Conservation (phyloP, 108 stramenopile species). For the Aurantiochytrium sp. region DNA sequence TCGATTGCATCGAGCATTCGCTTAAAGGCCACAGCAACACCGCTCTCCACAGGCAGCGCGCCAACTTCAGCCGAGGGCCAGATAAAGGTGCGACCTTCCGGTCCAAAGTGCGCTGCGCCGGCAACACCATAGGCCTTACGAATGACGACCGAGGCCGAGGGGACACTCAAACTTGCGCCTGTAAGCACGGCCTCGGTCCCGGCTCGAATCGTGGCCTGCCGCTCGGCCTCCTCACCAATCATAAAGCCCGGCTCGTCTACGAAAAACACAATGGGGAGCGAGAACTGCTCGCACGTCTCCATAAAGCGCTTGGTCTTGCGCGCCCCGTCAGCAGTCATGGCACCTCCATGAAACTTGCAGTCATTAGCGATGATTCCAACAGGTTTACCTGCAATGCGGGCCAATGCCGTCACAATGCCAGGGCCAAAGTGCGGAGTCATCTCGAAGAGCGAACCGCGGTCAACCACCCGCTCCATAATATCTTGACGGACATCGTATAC, state of each 20-base stretch:
- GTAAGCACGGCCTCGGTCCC: neutral
- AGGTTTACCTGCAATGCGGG: constrained; percentile 9
- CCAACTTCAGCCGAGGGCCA: neutral
- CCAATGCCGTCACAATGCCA: constrained; percentile 13
- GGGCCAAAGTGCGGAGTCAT: neutral
- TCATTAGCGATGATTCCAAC: constrained; percentile 20
- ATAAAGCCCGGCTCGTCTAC: constrained; percentile 25
- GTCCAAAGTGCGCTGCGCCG: neutral
- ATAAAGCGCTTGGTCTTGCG: constrained; percentile 20
- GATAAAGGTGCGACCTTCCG: neutral
- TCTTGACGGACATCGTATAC: neutral
- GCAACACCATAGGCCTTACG: neutral
- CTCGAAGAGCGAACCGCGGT: neutral
- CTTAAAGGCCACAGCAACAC: neutral
- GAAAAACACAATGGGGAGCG: constrained; percentile 17
- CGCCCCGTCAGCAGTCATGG: neutral
- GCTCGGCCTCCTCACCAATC: constrained; percentile 20
- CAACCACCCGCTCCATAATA: neutral
- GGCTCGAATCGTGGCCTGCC: neutral
- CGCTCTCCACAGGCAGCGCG: neutral
- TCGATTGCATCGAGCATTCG: neutral
- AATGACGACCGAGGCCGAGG: neutral
- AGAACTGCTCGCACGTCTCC: constrained; percentile 5
- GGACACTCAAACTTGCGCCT: neutral
- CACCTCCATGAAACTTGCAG: constrained; percentile 11